Evolutionary conservation across 768 basidiomycete species (phyloP), one percentile per base, ranked within the genome.

Genomic region (Serendipita sp.): DNA sequence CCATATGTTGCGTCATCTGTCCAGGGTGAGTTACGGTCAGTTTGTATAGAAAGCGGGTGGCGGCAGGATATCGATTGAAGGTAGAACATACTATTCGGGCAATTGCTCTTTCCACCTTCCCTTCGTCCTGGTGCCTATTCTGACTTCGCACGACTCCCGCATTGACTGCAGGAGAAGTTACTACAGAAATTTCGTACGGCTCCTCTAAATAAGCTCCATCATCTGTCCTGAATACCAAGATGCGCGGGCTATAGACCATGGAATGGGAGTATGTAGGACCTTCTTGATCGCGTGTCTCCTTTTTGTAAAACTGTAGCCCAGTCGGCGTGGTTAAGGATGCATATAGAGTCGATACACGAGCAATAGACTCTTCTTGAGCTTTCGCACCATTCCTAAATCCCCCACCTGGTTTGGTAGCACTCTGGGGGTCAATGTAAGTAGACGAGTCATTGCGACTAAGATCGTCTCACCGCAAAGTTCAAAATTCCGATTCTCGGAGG

Each of bases 341-440:
- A 68, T 84, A 87, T 3, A 91, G 74, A 3, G 84, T 86, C 10
- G 87, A 88, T 3, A 86, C 81, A 46, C 88, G 83, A 10, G 88
- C 87, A 69, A 91, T 80, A 44, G 84, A 84, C 72, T 91, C 88
- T 72, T 91, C 89, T 69, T 91, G 88, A 1, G 89, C 88, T 66
- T 83, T 81, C 0, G 86, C 82, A 15, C 88, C 89, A 64, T 73
- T 78, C 65, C 81, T 78, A 73, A 91, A 89, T 3, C 89, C 89
- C 2, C 89, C 88, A 1, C 88, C 88, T 0, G 86, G 84, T 44
- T 82, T 81, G 62, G 80, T 85, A 2, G 88, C 87, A 16, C 13
- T 54, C 30, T 32, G 15, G 13, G 53, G 32, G 24, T 24, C 24
- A 24, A 24, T 24, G 24, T 24, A 24, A 24, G 24, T 11, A 30